Evolutionary conservation across 2,329 filamentous ascomycete species (phyloP), one percentile per base, ranked within the genome.

Genomic region (Fusarium penzigii): DNA sequence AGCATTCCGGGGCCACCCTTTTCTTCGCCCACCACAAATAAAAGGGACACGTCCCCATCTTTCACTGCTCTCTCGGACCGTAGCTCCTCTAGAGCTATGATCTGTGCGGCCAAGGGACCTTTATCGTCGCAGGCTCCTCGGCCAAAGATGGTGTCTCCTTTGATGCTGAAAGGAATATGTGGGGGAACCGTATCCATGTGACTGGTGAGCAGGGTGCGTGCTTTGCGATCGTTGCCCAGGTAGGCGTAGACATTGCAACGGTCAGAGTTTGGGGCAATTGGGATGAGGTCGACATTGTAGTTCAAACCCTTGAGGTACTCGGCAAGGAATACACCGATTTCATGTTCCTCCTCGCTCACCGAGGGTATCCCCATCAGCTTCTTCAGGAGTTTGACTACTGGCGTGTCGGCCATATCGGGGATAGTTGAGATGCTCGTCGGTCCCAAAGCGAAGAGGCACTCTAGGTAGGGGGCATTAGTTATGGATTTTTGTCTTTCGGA

Each of bases 101-200:
- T 82, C 67, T 91, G 88, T 2, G 88, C 80, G 0, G 89, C 87
- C 13, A 91, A 74, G 57, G 77, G 80, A 1, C 75, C 83, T 61
- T 86, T 86, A 58, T 81, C 84, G 65, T 84, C 88, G 12, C 89
- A 87, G 48, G 78, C 83, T 38, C 89, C 89, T 17, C 89, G 82
- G 1, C 89, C 89, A 9, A 65, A 71, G 44, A 71, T 70, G 29
- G 63, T 60, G 42, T 76, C 74, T 39, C 76, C 72, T 44, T 76
- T 72, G 6, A 82, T 75, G 38, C 75, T 76, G 68, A 89, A 87
- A 0, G 85, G 85, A 59, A 87, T 85, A 68, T 81, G 84, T 0
- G 87, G 87, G 1, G 87, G 85, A 0, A 88, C 84, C 7, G 79
- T 80, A 65, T 95, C 90, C 66, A 93, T 91, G 69, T 42, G 40